Evolutionary conservation across 805 yeast species (phyloP), one percentile per base, ranked within the genome.

Genomic region (Zygosaccharomyces lentus): DNA sequence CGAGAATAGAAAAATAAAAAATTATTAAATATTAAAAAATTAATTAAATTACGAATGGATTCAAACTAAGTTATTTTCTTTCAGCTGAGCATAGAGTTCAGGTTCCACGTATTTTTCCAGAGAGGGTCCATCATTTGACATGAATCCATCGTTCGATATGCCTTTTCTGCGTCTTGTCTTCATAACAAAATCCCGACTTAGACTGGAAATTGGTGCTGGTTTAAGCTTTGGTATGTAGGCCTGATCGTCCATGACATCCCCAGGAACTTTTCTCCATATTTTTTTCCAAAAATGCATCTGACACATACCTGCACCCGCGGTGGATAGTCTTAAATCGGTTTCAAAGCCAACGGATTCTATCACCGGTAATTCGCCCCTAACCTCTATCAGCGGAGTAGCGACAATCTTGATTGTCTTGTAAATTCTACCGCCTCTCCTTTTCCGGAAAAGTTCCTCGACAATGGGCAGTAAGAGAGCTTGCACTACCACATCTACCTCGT

Each of bases 111-210:
- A 87, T 53, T 80, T 80, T 40, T 75, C 72, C 39, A 90, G 59
- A 2, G 65, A 53, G 7, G 70, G 70, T 1, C 68, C 69, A 27
- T 58, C 65, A 23, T 58, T 55, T 1, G 61, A 51, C 51, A 53
- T 52, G 37, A 54, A 54, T 7, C 64, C 66, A 49, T 84, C 95
- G 10, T 82, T 87, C 6, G 80, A 74, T 29, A 91, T 66, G 0
- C 97, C 98, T 61, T 89, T 91, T 56, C 97, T 76, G 56, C 81
- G 79, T 62, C 99, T 75, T 0, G 96, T 88, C 64, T 95, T 93
- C 67, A 87, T 68, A 25, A 88, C 82, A 57, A 89, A 87, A 65
- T 93, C 99, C 47, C 99, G 72, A 1, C 96, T 91, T 47, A 90
- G 67, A 2, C 85, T 80, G 8, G 70, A 69, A 0, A 72, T 66